A percentile compares a stretch with the other conserved stretches of the same genome.
Evolutionary conservation across 2,329 filamentous ascomycete genomes (phyloP).

Genomic region (Monosporascus sp.): DNA sequence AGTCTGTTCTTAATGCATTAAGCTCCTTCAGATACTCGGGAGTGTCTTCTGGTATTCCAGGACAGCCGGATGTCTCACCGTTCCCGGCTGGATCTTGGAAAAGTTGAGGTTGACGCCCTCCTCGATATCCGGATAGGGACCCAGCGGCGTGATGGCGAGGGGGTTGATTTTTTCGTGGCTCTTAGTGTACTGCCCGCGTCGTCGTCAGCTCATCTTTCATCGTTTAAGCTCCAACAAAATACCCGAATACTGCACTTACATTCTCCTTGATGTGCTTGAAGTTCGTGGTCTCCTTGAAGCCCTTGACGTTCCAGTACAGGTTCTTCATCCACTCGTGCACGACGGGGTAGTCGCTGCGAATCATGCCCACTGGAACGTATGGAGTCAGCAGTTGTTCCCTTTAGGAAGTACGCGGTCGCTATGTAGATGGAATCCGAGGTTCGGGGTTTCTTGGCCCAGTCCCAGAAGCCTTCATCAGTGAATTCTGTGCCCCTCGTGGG

Average conservation of each 20-base stretch:
- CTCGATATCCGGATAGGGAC: conserved; percentile 55
- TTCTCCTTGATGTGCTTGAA: conserved; percentile 67
- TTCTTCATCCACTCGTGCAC: conserved; percentile 56
- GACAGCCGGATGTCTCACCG: conserved; percentile 37
- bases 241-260: conserved; percentile 9
- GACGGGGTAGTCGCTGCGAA: conserved; percentile 55
- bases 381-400: too few relatives aligned
- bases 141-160: conserved; percentile 55
- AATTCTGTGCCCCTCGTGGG: too few relatives aligned
- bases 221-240: not conserved
- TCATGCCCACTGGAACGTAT: conserved; percentile 37
- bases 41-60: conserved; percentile 25
- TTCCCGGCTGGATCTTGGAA: conserved; percentile 39
- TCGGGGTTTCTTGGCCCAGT: too few relatives aligned
- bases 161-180: conserved; percentile 56
- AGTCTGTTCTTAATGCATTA: too few relatives aligned
- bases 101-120: conserved; percentile 44
- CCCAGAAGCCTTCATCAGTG: too few relatives aligned
- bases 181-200: conserved; percentile 37
- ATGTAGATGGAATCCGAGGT: too few relatives aligned
- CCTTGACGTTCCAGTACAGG: conserved; percentile 51
- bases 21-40: conserved; percentile 3
- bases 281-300: conserved; percentile 53
- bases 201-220: not conserved
- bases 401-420: too few relatives aligned